A percentile compares a stretch with the other conserved stretches of the same genome.
These are phyloP conservation scores for Hypsizygus marmoreus DNA, from an alignment of 768 basidiomycete species.

Conservation along the genomic window DNA sequence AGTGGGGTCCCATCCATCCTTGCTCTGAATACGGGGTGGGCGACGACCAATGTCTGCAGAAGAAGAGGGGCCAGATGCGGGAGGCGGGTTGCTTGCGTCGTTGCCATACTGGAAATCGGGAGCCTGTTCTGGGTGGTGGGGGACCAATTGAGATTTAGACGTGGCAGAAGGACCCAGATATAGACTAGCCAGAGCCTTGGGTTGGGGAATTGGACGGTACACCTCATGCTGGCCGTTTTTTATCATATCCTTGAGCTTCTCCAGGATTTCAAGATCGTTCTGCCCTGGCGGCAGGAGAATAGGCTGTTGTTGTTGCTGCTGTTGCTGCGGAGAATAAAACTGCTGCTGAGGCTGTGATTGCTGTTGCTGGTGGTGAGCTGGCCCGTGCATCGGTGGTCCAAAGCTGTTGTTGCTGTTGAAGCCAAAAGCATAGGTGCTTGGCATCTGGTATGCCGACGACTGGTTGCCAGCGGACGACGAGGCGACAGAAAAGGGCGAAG, in stretches of 20 bases:
- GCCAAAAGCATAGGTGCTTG: conserved; percentile 39
- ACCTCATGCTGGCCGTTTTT: conserved; percentile 72
- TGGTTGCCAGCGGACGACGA: conserved; percentile 32
- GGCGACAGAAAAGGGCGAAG: conserved; percentile 38
- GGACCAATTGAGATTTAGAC: conserved; percentile 17
- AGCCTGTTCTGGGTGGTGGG: conserved; percentile 20
- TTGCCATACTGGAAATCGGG: conserved; percentile 19
- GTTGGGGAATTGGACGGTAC: conserved; percentile 67
- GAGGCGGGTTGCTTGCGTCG: conserved; percentile 32
- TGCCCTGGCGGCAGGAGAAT: conserved; percentile 50
- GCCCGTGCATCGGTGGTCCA: conserved; percentile 30
- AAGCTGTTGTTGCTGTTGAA: conserved; percentile 33
- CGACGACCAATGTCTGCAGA: conserved; percentile 24
- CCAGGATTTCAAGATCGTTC: conserved; percentile 71
- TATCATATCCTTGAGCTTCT: conserved; percentile 74
- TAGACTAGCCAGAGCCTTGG: conserved; percentile 60
- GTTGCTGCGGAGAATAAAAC: conserved; percentile 22
- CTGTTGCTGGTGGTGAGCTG: conserved; percentile 29
- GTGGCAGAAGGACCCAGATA: conserved; percentile 56
- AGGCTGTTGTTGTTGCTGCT: conserved; percentile 17
- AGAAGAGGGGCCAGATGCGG: conserved; percentile 20
- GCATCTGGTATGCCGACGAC: conserved; percentile 32
- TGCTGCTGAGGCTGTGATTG: conserved; percentile 22
- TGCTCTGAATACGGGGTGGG: conserved; percentile 27
- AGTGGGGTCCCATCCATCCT: conserved; percentile 27